These are phyloP conservation scores for Saccharomyces hybrid DNA, from an alignment of 1,139 yeast genomes.

Conservation along the genomic window DNA sequence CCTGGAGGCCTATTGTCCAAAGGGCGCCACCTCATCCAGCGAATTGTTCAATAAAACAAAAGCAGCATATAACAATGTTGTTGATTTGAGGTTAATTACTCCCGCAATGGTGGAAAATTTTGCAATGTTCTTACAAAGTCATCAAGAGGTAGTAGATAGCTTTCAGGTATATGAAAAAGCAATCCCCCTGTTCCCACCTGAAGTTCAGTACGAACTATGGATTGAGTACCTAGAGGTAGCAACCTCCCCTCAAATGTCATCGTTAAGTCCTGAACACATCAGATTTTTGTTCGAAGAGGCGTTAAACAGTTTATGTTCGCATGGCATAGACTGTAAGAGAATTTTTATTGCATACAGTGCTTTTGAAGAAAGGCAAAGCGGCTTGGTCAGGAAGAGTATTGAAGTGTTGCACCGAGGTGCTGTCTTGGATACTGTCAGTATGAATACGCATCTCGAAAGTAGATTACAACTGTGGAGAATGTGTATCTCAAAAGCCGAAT, in stretches of 20 bases:
- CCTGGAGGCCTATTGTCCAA: conserved; percentile 45
- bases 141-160: conserved; percentile 41
- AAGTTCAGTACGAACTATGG: conserved; percentile 68
- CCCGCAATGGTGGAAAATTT: conserved; percentile 61
- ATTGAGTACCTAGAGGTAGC: conserved; percentile 55
- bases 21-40: conserved; percentile 32
- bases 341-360: conserved; percentile 52
- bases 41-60: conserved; percentile 34
- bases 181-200: conserved; percentile 51
- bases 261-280: conserved; percentile 48
- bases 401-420: conserved; percentile 40
- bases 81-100: conserved; percentile 61
- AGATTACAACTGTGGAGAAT: conserved; percentile 21
- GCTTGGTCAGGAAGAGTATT: conserved; percentile 40
- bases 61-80: conserved; percentile 51
- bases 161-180: conserved; percentile 66
- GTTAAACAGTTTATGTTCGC: conserved; percentile 43
- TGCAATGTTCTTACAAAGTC: conserved; percentile 52
- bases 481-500: conserved; percentile 14
- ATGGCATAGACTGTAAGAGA: conserved; percentile 37
- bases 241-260: not conserved
- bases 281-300: conserved; percentile 72
- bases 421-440: not conserved
- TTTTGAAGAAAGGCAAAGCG: conserved; percentile 47
- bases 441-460: conserved; percentile 8